These are phyloP conservation scores for Yarrowia alimentaria DNA, from an alignment of 805 yeast species.

Conservation along the genomic window DNA sequence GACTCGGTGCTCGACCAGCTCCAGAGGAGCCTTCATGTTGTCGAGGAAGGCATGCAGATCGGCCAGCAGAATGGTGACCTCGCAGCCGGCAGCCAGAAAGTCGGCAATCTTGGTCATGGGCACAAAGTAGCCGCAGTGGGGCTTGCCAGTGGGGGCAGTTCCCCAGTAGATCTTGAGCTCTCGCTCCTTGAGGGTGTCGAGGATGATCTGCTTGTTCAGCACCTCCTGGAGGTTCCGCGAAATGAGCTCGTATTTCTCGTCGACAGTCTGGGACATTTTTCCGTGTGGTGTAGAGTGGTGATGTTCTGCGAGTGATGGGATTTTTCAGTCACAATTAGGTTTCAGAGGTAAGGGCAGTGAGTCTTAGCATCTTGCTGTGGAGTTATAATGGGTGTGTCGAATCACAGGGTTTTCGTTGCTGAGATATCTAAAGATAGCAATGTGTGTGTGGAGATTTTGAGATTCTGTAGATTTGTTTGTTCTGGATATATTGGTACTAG, in stretches of 20 bases:
- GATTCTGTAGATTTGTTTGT: too few relatives aligned
- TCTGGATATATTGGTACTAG: too few relatives aligned
- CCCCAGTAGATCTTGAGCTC: conserved; percentile 95
- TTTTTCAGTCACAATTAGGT: too few relatives aligned
- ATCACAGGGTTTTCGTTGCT: too few relatives aligned
- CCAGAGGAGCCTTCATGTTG: conserved; percentile 97
- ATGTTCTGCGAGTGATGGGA: too few relatives aligned
- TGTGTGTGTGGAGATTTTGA: too few relatives aligned
- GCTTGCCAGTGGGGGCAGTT: conserved; percentile 98
- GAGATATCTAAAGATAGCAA: too few relatives aligned
- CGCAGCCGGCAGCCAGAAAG: conserved; percentile 93
- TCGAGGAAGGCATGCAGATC: conserved; percentile 96
- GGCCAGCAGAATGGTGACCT: conserved; percentile 85
- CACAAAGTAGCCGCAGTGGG: conserved; percentile 98
- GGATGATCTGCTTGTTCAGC: conserved; percentile 81
- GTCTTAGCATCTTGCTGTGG: too few relatives aligned
- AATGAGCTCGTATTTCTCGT: conserved; percentile 56
- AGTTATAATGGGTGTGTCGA: too few relatives aligned
- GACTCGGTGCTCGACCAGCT: conserved; percentile 84
- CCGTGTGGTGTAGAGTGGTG: conserved; percentile 11
- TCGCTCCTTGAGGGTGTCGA: conserved; percentile 73
- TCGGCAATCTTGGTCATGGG: conserved; percentile 97
- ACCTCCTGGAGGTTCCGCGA: conserved; percentile 89
- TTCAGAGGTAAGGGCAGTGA: too few relatives aligned
- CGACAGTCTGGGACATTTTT: conserved; percentile 30